Base-by-base conservation (phyloP, 1,284 basidiomycete species). In the Ustilago cynodontis region DNA sequence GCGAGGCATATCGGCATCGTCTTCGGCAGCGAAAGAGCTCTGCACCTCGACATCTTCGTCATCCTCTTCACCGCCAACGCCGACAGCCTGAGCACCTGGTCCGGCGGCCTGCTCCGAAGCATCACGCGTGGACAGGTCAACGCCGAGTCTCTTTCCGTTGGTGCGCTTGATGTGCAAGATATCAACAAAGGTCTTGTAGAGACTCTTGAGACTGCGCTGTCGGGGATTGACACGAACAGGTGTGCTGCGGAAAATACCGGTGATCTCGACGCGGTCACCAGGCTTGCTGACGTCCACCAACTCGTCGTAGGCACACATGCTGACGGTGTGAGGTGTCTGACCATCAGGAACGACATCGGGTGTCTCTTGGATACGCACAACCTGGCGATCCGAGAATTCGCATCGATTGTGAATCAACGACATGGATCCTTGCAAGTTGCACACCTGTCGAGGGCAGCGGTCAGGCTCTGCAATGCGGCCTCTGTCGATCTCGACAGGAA, bases 281-380 rank as follows among this genome's bases (percentile, higher is more conserved):
- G 96, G 96, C 87, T 98, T 99, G 65, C 92, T 88, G 18, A 95
- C 89, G 84, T 99, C 96, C 43, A 98, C 96, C 1, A 99, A 90
- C 86, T 99, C 97, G 84, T 99, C 95, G 85, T 99, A 98, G 20
- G 94, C 93, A 85, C 95, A 96, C 65, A 99, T 87, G 2, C 93
- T 95, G 59, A 99, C 94, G 0, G 95, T 98, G 84, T 98, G 95
- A 0, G 96, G 96, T 1, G 96, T 99, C 86, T 98, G 96, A 20
- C 96, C 97, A 86, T 98, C 96, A 1, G 96, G 96, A 0, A 99
- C 95, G 8, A 92, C 94, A 82, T 99, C 97, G 0, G 96, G 96
- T 0, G 96, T 99, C 86, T 99, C 96, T 86, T 99, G 96, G 5
- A 99, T 88, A 47, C 96, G 90, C 64, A 98, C 92, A 51, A 98